These are phyloP conservation scores for Xylaria curta DNA, from an alignment of 495 filamentous ascomycete species.

Conservation along the genomic window DNA sequence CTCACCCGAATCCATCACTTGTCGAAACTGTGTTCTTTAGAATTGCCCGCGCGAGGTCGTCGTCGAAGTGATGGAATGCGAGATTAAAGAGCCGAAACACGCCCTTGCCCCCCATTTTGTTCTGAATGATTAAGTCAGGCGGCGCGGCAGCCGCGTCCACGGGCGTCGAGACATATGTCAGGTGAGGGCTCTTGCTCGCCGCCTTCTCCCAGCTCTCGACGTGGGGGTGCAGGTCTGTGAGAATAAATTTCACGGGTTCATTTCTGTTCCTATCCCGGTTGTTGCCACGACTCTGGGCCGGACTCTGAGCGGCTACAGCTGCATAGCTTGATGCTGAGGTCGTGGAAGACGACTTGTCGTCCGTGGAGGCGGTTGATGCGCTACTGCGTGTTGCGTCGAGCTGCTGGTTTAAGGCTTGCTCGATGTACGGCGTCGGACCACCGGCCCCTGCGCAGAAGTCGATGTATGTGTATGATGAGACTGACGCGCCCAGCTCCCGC, in stretches of 20 bases:
- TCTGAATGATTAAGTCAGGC: constrained; percentile 44
- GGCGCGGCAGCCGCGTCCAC: constrained; percentile 69
- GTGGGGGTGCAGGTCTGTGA: constrained; percentile 75
- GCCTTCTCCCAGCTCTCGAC: constrained; percentile 64
- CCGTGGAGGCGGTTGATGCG: constrained; percentile 25
- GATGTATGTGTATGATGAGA: constrained; percentile 62
- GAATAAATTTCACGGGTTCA: constrained; percentile 61
- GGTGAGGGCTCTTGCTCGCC: constrained; percentile 51
- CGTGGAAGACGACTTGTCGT: background rate
- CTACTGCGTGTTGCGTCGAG: constrained; percentile 34
- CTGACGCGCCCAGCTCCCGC: constrained; percentile 44
- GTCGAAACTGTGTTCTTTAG: constrained; percentile 67
- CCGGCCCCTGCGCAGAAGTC: constrained; percentile 80
- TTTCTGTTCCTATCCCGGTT: constrained; percentile 14
- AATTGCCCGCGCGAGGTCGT: constrained; percentile 62
- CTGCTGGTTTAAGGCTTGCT: constrained; percentile 59
- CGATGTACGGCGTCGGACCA: constrained; percentile 69
- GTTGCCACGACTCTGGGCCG: background rate
- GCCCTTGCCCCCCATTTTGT: constrained; percentile 39
- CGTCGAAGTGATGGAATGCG: constrained; percentile 79
- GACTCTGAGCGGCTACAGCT: constrained; percentile 25
- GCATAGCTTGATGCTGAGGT: constrained; percentile 31
- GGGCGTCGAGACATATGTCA: constrained; percentile 61
- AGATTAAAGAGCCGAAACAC: constrained; percentile 74
- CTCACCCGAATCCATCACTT: constrained; percentile 67